These are phyloP conservation scores for Uronychia binucleata DNA, from an alignment of 73 alveolate species.

Conservation along the genomic window DNA sequence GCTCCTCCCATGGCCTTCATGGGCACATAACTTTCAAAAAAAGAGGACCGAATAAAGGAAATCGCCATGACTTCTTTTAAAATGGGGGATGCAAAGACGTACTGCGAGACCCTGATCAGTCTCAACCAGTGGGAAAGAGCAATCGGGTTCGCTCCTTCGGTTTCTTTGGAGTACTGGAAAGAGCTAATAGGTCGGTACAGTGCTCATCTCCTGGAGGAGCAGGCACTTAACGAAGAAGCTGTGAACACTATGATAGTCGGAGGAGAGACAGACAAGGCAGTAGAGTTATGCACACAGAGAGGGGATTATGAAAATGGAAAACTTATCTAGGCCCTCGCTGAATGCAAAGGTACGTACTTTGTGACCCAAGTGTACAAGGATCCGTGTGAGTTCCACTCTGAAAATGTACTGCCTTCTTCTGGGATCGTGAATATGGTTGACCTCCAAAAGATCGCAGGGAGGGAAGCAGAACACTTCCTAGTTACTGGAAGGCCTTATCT, in stretches of 20 bases:
- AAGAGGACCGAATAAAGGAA: neutral
- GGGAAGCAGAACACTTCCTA: too few species aligned
- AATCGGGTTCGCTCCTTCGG: conserved; percentile 83
- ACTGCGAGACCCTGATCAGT: conserved; percentile 77
- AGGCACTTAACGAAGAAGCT: neutral
- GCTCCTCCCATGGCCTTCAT: neutral
- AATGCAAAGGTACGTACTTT: neutral
- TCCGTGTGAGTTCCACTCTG: neutral
- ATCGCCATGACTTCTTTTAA: conserved; percentile 16
- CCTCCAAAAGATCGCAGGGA: too few species aligned
- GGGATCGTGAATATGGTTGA: too few species aligned
- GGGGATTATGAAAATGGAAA: conserved; percentile 56
- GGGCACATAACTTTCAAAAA: neutral
- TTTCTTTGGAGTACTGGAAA: conserved; percentile 80
- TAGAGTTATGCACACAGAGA: conserved; percentile 10
- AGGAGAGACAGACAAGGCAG: conserved; percentile 18
- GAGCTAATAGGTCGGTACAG: neutral
- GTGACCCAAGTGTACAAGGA: neutral
- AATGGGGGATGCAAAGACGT: conserved; percentile 70
- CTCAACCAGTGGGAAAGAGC: conserved; percentile 78
- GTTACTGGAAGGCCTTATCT: too few species aligned
- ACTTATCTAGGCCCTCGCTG: conserved; percentile 13
- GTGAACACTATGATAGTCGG: neutral
- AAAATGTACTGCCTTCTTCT: too few species aligned
- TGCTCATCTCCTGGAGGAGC: neutral